Evolutionary conservation across 1,139 yeast species (phyloP), one percentile per base, ranked within the genome.

Genomic region (Ogataea hybrid): DNA sequence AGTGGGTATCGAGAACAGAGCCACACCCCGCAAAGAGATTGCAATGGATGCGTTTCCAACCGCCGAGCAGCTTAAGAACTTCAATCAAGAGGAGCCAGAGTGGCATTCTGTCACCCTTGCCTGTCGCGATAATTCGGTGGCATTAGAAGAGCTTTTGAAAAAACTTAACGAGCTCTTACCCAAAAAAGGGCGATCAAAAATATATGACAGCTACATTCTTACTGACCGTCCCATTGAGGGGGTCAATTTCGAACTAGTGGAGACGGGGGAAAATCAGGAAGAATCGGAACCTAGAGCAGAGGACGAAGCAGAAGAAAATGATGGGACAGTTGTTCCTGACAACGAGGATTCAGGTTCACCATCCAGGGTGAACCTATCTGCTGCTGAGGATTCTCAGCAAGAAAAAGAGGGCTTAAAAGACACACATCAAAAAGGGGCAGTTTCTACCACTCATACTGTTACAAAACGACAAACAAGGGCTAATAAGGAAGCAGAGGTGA

Each of bases 151-250:
- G 3, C 36, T 56, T 1, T 27, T 59, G 6, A 38, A 42, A 7
- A 38, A 42, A 3, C 44, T 64, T 1, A 70, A 65, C 42, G 69
- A 64, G 5, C 48, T 64, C 1, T 37, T 61, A 7, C 64, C 66
- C 1, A 61, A 54, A 36, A 67, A 67, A 41, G 65, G 68, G 8
- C 69, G 66, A 39, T 47, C 66, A 8, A 70, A 64, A 47, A 53
- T 61, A 32, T 52, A 65, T 27, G 87, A 82, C 48, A 73, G 76
- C 0, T 81, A 82, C 50, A 56, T 66, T 16, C 64, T 77, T 22
- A 66, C 77, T 0, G 75, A 72, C 28, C 64, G 61, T 7, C 72
- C 81, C 0, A 61, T 77, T 3, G 83, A 78, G 42, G 59, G 64
- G 8, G 50, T 77, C 0, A 43, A 37, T 5, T 65, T 73, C 41